phyloP scores from a whole-genome alignment of 73 alveolate species.

The Paramecium pentaurelia region DNA sequence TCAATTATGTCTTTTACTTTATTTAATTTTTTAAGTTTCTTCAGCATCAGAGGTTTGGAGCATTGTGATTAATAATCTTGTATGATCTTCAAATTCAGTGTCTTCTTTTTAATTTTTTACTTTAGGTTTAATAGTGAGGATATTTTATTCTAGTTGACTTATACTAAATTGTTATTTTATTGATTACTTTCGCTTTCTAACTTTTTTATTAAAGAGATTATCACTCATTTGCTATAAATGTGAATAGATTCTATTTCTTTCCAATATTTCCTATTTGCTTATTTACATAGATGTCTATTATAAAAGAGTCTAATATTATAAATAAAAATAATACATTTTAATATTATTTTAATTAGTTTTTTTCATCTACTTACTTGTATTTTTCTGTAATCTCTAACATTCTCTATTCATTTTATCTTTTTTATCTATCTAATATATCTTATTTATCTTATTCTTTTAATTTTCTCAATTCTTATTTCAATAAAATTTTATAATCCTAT shows the following conservation, averaged over 20 bases:
- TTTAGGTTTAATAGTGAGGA: neutral
- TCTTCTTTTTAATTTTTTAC: neutral
- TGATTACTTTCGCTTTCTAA: neutral
- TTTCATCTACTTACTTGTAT: neutral
- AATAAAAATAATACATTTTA: neutral
- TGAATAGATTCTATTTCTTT: neutral
- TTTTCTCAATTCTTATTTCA: neutral
- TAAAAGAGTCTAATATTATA: neutral
- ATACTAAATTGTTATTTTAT: neutral
- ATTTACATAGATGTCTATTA: neutral
- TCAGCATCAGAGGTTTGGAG: neutral
- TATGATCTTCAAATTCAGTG: neutral
- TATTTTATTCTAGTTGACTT: neutral
- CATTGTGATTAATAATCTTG: neutral
- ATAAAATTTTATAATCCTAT: neutral
- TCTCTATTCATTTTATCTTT: neutral
- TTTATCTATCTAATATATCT: neutral
- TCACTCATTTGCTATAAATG: neutral
- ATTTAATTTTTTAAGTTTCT: neutral
- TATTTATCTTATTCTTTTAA: neutral
- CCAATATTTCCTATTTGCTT: neutral
- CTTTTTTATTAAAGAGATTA: neutral
- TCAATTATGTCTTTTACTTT: neutral
- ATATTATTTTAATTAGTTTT: neutral
- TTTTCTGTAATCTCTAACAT: neutral